These are phyloP conservation scores for Penicillium oxalicum DNA, from an alignment of 2,329 filamentous ascomycete species.

Conservation along the genomic window DNA sequence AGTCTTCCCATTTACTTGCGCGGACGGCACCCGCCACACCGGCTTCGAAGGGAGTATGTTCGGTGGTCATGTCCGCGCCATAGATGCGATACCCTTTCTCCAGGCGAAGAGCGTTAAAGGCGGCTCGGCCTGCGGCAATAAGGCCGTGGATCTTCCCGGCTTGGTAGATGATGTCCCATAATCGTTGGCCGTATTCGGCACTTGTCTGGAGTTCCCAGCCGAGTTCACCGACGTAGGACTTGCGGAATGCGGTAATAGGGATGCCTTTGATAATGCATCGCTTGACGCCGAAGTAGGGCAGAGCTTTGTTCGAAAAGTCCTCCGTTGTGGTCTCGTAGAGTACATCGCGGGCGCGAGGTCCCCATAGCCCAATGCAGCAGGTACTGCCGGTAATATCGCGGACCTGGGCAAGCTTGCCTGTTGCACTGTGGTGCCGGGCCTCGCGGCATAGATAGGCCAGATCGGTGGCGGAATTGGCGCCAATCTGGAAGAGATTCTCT, in stretches of 20 bases:
- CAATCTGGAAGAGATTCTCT: slow-evolving; percentile 45
- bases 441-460: slow-evolving; percentile 50
- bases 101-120: slow-evolving; percentile 54
- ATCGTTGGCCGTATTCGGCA: slow-evolving; percentile 51
- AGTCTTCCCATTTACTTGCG: slow-evolving; percentile 31
- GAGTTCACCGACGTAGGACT: slow-evolving; percentile 56
- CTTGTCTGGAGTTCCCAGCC: slow-evolving; percentile 60
- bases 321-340: slow-evolving; percentile 36
- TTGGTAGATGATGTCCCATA: slow-evolving; percentile 55
- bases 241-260: slow-evolving; percentile 51
- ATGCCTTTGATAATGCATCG: slow-evolving; percentile 48
- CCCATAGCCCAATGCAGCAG: slow-evolving; percentile 59
- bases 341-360: slow-evolving; percentile 51
- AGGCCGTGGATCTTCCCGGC: slow-evolving; percentile 52
- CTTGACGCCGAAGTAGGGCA: slow-evolving; percentile 50
- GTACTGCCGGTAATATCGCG: slow-evolving; percentile 56
- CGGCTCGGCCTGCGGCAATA: slow-evolving; percentile 53
- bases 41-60: slow-evolving; percentile 57
- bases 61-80: slow-evolving; percentile 55
- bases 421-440: slow-evolving; percentile 45
- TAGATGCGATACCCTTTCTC: slow-evolving; percentile 56
- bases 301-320: slow-evolving; percentile 27
- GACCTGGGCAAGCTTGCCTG: slow-evolving; percentile 47
- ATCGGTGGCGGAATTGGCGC: slow-evolving; percentile 52
- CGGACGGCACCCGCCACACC: slow-evolving; percentile 50